Evolutionary conservation across 129 eudicot species (phyloP).

Genomic region (Flaveria linearis): DNA sequence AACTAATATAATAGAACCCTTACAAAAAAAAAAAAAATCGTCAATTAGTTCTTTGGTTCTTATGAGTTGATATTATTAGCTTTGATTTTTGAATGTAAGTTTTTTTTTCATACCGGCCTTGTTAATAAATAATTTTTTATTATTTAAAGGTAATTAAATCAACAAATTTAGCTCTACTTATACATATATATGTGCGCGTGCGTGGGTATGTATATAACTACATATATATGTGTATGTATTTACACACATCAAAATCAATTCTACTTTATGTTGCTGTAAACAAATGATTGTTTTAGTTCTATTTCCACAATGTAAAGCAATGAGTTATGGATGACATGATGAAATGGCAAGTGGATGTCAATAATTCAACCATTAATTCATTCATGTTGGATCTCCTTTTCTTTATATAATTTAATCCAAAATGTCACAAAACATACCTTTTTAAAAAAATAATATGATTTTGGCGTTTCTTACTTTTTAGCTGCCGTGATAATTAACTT

Average conservation of each 20-base stretch:
- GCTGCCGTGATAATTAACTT: too few relatives aligned
- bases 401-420: not conserved
- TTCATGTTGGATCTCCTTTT: not conserved
- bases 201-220: too few relatives aligned
- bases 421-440: not conserved
- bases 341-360: slow-evolving; percentile 31
- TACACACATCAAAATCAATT: slow-evolving; percentile 20
- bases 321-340: slow-evolving; percentile 23
- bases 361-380: slow-evolving; percentile 32
- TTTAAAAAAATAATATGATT: not conserved
- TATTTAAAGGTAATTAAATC: not conserved
- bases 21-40: too few relatives aligned
- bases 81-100: not conserved
- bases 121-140: not conserved
- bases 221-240: not conserved
- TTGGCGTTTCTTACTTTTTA: not conserved
- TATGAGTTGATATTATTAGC: not conserved
- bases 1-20: not conserved
- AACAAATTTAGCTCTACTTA: not conserved
- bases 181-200: too few relatives aligned
- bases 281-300: slow-evolving; percentile 19
- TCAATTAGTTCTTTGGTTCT: not conserved
- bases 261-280: slow-evolving; percentile 24
- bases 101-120: not conserved
- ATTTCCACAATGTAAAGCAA: slow-evolving; percentile 20